Percentiles rank a stretch among this genome's conserved stretches.
phyloP scores from a whole-genome alignment of 129 eudicot species.

The Pseudognaphalium luteoalbum region DNA sequence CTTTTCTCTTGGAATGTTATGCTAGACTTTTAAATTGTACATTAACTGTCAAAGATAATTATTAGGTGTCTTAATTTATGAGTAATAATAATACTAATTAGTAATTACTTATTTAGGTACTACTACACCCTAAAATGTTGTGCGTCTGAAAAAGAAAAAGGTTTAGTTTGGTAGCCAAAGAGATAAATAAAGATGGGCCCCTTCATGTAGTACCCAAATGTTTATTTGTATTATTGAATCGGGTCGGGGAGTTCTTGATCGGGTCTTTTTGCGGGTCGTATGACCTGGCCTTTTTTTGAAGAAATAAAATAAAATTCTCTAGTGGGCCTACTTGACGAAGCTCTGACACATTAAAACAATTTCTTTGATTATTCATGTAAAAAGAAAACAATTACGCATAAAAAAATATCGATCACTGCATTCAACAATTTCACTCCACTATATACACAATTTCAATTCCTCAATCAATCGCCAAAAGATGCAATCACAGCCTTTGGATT shows the following conservation, averaged over 20 bases:
- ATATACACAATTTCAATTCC: neutral
- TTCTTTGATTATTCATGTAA: neutral
- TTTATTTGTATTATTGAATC: neutral
- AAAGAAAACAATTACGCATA: neutral
- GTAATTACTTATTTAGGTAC: too few relatives aligned
- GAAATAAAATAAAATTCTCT: neutral
- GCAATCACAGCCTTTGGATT: slow-evolving; percentile 22
- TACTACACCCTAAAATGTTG: too few relatives aligned
- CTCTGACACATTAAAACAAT: slow-evolving; percentile 5
- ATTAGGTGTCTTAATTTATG: too few relatives aligned
- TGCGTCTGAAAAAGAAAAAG: too few relatives aligned
- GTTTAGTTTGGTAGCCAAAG: too few relatives aligned
- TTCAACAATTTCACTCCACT: slow-evolving; percentile 2
- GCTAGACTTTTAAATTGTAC: too few relatives aligned
- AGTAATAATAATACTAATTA: too few relatives aligned
- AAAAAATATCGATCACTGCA: neutral
- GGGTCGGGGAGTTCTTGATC: neutral
- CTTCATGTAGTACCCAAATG: neutral
- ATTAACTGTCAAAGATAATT: too few relatives aligned
- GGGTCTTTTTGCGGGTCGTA: neutral
- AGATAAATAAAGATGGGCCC: too few relatives aligned
- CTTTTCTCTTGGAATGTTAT: too few relatives aligned
- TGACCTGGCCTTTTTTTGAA: slow-evolving; percentile 13
- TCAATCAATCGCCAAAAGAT: slow-evolving; percentile 13
- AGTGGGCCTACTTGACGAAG: slow-evolving; percentile 19